Evolutionary conservation across 345 rosid species (phyloP), one percentile per base, ranked within the genome.

Genomic region (Barbarea vulgaris): DNA sequence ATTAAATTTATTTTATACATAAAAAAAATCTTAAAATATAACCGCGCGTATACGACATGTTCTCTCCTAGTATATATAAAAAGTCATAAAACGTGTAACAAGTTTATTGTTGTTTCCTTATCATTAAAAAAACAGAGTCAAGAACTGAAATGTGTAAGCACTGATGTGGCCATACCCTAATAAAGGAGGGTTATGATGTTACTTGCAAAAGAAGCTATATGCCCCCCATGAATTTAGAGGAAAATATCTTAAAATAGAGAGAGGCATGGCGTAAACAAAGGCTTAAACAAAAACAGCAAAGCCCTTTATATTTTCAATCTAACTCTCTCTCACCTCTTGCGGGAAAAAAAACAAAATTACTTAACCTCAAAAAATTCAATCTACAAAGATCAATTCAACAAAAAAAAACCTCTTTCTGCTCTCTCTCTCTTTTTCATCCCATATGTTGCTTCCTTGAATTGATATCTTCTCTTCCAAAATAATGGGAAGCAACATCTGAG

Each of bases 251-350:
- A 58, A 71, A 47, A 50, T 72, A 77, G 81, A 15, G 27, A 77
- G 77, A 65, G 73, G 81, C 48, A 64, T 65, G 25, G 77, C 81
- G 67, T 65, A 58, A 77, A 64, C 73, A 64, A 71, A 56, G 81
- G 77, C 73, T 53, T 15, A 34, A 21, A 48, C 63, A 64, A 64
- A 77, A 77, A 60, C 69, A 61, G 57, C 52, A 65, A 19, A 50
- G 34, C 50, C 72, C 81, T 77, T 77, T 77, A 77, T 64, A 77
- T 58, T 71, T 60, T 77, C 55, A 71, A 64, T 39, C 18, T 6
- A 47, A 27, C 44, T 71, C 72, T 71, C 81, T 64, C 56, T 77
- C 72, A 64, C 19, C 50, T 77, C 31, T 71, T 71, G 77, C 47
- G 37, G 36, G 19, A 21, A 57, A 56, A 64, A 21, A 57, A 56